These are phyloP conservation scores for Acacia pycnantha DNA, from an alignment of 331 rosid genomes.

Conservation along the genomic window DNA sequence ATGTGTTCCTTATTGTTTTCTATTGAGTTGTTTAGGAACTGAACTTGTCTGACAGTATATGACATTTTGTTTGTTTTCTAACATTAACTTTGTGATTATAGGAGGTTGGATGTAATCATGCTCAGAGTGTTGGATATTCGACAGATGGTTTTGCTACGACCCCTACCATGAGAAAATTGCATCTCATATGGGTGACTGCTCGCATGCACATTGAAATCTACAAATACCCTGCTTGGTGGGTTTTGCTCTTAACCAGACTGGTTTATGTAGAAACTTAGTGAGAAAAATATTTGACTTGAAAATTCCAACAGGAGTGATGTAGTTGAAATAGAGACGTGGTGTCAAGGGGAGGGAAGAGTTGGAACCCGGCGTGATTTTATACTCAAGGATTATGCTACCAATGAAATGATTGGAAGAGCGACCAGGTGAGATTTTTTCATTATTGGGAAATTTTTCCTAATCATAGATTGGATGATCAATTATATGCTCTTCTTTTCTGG, in stretches of 20 bases:
- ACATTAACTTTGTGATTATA: conserved; percentile 36
- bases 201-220: conserved; percentile 98
- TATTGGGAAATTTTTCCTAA: not conserved
- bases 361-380: conserved; percentile 98
- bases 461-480: conserved; percentile 2
- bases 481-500: conserved; percentile 1
- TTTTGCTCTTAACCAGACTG: conserved; percentile 1
- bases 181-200: conserved; percentile 97
- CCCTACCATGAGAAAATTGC: conserved; percentile 86
- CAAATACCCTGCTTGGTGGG: conserved; percentile 95
- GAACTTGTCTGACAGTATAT: not conserved
- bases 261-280: conserved; percentile 12
- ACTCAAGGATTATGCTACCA: conserved; percentile 68
- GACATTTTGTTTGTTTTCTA: not conserved
- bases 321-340: conserved; percentile 97
- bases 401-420: conserved; percentile 91
- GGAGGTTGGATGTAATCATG: conserved; percentile 99
- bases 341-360: conserved; percentile 93
- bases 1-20: not conserved
- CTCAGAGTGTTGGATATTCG: conserved; percentile 92
- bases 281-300: conserved; percentile 20
- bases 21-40: not conserved
- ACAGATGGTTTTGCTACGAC: conserved; percentile 97
- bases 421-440: conserved; percentile 57
- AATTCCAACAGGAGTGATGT: conserved; percentile 84